These are phyloP conservation scores for Fusarium beomiforme DNA, from an alignment of 2,329 filamentous ascomycete species.

Conservation along the genomic window DNA sequence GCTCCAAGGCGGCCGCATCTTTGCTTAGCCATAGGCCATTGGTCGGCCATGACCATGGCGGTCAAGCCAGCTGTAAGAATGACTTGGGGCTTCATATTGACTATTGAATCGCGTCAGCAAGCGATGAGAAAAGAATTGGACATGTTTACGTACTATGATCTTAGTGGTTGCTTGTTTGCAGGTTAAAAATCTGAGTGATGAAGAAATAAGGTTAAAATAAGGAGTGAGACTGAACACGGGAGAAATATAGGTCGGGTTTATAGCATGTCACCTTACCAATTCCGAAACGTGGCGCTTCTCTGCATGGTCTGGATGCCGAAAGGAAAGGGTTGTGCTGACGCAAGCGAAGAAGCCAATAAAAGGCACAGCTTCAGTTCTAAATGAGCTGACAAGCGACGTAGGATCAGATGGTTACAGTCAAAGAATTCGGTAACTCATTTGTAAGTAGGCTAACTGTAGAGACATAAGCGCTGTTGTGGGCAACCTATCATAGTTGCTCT, in stretches of 20 bases:
- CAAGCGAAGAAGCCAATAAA: neutral
- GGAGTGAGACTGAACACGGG: neutral
- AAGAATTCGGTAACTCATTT: neutral
- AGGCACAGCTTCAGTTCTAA: neutral
- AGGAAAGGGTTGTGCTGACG: neutral
- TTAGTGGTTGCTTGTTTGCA: neutral
- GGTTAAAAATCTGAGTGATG: neutral
- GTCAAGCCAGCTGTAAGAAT: neutral
- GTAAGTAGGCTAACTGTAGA: neutral
- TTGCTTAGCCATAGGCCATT: slow-evolving; percentile 6
- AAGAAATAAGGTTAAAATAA: neutral
- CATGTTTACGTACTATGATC: neutral
- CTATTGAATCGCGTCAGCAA: neutral
- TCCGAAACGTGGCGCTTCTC: neutral
- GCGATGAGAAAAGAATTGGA: rapidly evolving
- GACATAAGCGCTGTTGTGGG: neutral
- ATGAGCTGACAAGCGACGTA: neutral
- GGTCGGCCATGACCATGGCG: slow-evolving; percentile 1
- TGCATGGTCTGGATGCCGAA: neutral
- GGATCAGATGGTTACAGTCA: neutral
- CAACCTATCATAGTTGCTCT: neutral
- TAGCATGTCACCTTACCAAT: neutral
- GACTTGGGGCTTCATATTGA: slow-evolving; percentile 8
- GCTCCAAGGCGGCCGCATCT: slow-evolving; percentile 22
- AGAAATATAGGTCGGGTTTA: neutral